These are phyloP conservation scores for Cymbidium sinense DNA, from an alignment of 106 monocot genomes.

Conservation along the genomic window DNA sequence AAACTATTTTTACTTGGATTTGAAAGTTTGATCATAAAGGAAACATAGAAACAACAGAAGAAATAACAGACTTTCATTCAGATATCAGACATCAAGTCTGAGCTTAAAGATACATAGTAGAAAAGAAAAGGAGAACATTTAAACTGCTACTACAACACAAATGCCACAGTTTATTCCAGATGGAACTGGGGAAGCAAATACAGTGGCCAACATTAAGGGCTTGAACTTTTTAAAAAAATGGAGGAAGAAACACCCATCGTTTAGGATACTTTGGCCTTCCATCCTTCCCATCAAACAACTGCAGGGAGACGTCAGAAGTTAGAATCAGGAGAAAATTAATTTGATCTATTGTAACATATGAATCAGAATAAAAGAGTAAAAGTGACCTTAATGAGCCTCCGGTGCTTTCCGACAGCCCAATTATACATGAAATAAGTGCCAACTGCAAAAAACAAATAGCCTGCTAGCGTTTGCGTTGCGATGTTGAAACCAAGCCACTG, in stretches of 20 bases:
- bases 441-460: slow-evolving; percentile 71
- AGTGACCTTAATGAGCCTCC: slow-evolving; percentile 42
- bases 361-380: not conserved
- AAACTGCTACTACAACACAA: not conserved
- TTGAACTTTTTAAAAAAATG: slow-evolving; percentile 26
- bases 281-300: slow-evolving; percentile 71
- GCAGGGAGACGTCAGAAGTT: slow-evolving; percentile 6
- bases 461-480: slow-evolving; percentile 81
- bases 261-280: slow-evolving; percentile 52
- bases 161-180: not conserved
- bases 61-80: not conserved
- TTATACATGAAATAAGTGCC: slow-evolving; percentile 75
- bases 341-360: not conserved
- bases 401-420: slow-evolving; percentile 74
- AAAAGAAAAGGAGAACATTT: not conserved
- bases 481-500: slow-evolving; percentile 92
- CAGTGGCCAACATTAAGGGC: not conserved
- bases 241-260: slow-evolving; percentile 64
- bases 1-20: too few species aligned
- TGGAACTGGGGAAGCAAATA: not conserved
- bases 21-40: too few species aligned
- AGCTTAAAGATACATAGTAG: not conserved
- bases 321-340: slow-evolving; percentile 10
- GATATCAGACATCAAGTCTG: not conserved
- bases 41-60: not conserved